Evolutionary conservation across 2,329 filamentous ascomycete species (phyloP), one percentile per base, ranked within the genome.

Genomic region (Zelopaecilomyces penicillatus): DNA sequence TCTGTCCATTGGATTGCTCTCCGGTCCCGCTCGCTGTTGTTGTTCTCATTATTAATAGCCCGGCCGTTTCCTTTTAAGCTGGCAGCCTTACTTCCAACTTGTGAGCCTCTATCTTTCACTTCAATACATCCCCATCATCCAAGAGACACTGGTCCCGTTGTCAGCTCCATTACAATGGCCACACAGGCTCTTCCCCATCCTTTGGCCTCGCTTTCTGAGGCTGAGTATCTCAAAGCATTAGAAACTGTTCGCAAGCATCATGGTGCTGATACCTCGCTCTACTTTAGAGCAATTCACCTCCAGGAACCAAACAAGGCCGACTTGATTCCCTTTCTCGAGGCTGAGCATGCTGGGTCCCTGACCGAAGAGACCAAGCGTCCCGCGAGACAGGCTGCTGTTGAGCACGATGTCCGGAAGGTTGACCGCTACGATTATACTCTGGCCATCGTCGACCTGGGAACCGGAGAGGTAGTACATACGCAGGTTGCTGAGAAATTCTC

Each of bases 291-390:
- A 41, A 76, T 87, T 33, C 82, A 75, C 39, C 66, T 83, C 5
- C 67, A 81, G 36, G 80, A 85, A 51, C 80, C 81, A 1, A 65
- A 70, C 29, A 85, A 83, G 62, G 65, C 65, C 33, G 69, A 77
- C 33, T 68, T 82, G 6, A 57, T 80, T 5, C 70, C 70, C 2
- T 85, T 81, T 54, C 66, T 84, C 26, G 75, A 80, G 40, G 77
- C 76, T 4, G 81, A 85, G 56, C 74, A 82, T 50, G 66, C 65
- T n/a, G 73, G 74, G 4, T 58, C 62, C 19, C 57, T 72, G 8
- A 62, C 73, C 0, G 66, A 68, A 1, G 54, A 57, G 7, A 66
- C 65, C 3, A 64, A 64, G 39, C 65, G 70, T 19, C 62, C 74
- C 6, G 63, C 71, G 2, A 69, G 75, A 42, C 65, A 65, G 44